These are phyloP conservation scores for Shiraia bambusicola DNA, from an alignment of 2,329 filamentous ascomycete genomes.

Conservation along the genomic window DNA sequence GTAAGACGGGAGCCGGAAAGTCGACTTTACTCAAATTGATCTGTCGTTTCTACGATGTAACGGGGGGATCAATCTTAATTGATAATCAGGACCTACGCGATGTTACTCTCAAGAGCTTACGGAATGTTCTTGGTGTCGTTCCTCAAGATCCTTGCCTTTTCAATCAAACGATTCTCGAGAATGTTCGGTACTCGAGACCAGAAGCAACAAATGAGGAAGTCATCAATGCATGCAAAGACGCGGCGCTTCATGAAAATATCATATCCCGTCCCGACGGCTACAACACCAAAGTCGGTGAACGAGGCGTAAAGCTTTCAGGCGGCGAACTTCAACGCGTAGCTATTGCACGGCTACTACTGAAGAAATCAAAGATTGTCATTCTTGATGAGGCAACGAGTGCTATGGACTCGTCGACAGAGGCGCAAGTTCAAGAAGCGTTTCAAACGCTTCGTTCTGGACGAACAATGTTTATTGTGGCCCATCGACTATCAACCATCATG, in stretches of 20 bases:
- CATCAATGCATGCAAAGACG: slow-evolving; percentile 58
- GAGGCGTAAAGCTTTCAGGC: slow-evolving; percentile 53
- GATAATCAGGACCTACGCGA: slow-evolving; percentile 59
- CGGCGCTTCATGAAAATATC: slow-evolving; percentile 64
- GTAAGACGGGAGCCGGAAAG: slow-evolving; percentile 62
- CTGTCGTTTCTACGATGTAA: slow-evolving; percentile 59
- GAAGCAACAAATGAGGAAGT: slow-evolving; percentile 60
- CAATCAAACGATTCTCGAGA: slow-evolving; percentile 62
- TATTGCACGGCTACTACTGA: slow-evolving; percentile 71
- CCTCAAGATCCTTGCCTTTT: slow-evolving; percentile 64
- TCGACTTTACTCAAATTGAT: slow-evolving; percentile 59
- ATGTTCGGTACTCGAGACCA: slow-evolving; percentile 61
- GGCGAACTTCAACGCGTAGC: slow-evolving; percentile 66
- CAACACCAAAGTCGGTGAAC: slow-evolving; percentile 31
- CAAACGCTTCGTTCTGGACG: slow-evolving; percentile 5
- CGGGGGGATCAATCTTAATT: slow-evolving; percentile 53
- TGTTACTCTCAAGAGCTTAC: slow-evolving; percentile 56
- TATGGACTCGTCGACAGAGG: slow-evolving; percentile 55
- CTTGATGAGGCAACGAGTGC: slow-evolving; percentile 71
- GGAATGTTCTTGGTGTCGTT: slow-evolving; percentile 62
- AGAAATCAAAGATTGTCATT: slow-evolving; percentile 74
- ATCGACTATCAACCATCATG: slow-evolving; percentile 27
- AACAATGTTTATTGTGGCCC: slow-evolving; percentile 17
- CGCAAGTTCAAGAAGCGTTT: slow-evolving; percentile 55
- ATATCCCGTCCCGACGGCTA: slow-evolving; percentile 50